Conservation (phyloP, 805 yeast genomes). For the Nakazawaea peltata region DNA sequence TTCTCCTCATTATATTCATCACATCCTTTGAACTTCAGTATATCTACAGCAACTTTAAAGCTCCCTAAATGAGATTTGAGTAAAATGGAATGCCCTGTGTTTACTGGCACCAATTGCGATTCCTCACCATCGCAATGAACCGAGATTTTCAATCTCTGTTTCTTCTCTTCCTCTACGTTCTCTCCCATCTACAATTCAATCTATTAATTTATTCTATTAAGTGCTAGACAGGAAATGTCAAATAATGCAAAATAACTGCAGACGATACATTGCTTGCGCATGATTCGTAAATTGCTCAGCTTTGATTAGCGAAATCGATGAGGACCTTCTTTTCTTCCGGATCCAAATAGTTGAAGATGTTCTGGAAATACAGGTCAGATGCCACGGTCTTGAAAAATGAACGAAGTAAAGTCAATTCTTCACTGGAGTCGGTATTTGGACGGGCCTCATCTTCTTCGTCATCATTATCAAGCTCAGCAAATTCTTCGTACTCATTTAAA, state of each 20-base stretch:
- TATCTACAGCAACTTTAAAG: conserved; percentile 2
- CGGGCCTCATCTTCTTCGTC: conserved; percentile 15
- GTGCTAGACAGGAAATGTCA: too few relatives aligned
- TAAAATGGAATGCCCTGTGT: background rate
- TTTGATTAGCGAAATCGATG: too few relatives aligned
- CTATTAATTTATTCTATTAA: too few relatives aligned
- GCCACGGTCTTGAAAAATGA: conserved; percentile 5
- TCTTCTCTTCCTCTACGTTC: too few relatives aligned
- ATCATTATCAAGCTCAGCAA: conserved; percentile 32
- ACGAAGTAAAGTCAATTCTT: conserved; percentile 4
- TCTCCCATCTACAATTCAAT: too few relatives aligned
- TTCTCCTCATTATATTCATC: conserved; percentile 5
- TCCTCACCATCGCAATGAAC: background rate
- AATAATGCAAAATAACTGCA: too few relatives aligned
- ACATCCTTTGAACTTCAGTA: conserved; percentile 8
- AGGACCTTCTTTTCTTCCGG: conserved; percentile 48
- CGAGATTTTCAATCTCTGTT: conserved; percentile 3
- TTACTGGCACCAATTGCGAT: conserved; percentile 5
- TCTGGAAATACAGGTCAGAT: conserved; percentile 36
- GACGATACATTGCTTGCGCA: too few relatives aligned
- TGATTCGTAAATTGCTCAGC: too few relatives aligned
- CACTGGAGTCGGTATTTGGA: conserved; percentile 9
- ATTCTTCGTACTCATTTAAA: conserved; percentile 47
- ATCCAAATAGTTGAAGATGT: conserved; percentile 36
- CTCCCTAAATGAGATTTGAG: conserved; percentile 4